Conservation (phyloP, 2,329 filamentous ascomycete genomes). For the Huntiella bhutanensis region DNA sequence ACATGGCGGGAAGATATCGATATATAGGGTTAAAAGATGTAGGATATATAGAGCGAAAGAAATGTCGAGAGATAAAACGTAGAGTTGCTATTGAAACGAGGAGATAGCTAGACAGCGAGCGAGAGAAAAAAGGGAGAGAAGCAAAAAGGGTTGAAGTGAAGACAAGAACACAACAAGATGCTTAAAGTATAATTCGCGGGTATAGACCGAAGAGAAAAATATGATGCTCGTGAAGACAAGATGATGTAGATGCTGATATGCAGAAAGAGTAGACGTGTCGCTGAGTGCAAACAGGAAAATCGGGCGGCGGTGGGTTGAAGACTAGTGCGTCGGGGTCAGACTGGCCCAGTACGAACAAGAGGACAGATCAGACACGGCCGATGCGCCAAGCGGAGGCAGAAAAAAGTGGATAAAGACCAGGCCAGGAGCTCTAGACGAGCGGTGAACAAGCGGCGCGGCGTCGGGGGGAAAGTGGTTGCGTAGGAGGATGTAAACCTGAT, state of each 20-base stretch:
- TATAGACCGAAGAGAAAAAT: slow-evolving; percentile 12
- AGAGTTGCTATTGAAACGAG: slow-evolving; percentile 5
- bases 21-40: slow-evolving; percentile 41
- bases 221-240: slow-evolving; percentile 3
- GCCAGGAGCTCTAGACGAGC: no score
- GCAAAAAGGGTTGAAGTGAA: slow-evolving; percentile 10
- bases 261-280: slow-evolving; percentile 2
- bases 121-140: slow-evolving; percentile 10
- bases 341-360: not conserved
- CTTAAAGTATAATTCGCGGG: slow-evolving; percentile 12
- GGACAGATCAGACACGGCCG: slow-evolving; percentile 3
- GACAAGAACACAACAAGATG: slow-evolving; percentile 11
- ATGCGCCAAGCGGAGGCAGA: slow-evolving; percentile 6
- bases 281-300: no score
- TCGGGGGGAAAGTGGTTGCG: no score
- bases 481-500: no score
- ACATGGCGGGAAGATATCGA: slow-evolving; percentile 71
- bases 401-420: not conserved
- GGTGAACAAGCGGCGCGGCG: no score
- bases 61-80: slow-evolving; percentile 1
- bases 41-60: slow-evolving; percentile 1
- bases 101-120: slow-evolving; percentile 1
- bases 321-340: not conserved
- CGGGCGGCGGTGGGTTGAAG: not conserved
- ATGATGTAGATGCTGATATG: slow-evolving; percentile 1